phyloP scores from a whole-genome alignment of 768 basidiomycete species.

The Tulasnella sp. region DNA sequence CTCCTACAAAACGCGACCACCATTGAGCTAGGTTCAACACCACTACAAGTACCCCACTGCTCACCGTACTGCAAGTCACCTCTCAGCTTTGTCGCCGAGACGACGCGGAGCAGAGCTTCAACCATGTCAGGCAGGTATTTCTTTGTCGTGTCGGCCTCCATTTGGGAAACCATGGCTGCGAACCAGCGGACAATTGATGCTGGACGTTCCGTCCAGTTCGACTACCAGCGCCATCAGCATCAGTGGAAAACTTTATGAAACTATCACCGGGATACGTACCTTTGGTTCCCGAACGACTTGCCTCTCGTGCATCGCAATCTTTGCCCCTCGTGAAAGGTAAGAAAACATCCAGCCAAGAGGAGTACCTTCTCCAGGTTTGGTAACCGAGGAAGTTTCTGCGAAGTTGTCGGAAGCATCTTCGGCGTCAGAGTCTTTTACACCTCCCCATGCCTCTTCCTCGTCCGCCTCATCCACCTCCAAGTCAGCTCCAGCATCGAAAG shows the following conservation, averaged over 20 bases:
- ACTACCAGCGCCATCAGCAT: constrained; percentile 35
- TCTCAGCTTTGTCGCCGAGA: constrained; percentile 74
- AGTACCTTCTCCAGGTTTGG: constrained; percentile 32
- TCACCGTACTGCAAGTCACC: constrained; percentile 68
- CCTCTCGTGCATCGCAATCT: constrained; percentile 64
- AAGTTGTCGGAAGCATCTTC: constrained; percentile 27
- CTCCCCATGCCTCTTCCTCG: constrained; percentile 26
- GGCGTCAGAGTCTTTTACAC: constrained; percentile 27
- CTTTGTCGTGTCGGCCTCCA: constrained; percentile 53
- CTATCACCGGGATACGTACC: constrained; percentile 33
- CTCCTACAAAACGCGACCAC: constrained; percentile 43
- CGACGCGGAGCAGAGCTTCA: constrained; percentile 76
- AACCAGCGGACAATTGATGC: constrained; percentile 82
- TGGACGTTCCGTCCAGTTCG: constrained; percentile 77
- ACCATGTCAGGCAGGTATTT: constrained; percentile 76
- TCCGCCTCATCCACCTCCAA: neutral
- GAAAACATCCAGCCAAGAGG: constrained; percentile 89
- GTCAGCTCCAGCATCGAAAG: constrained; percentile 25
- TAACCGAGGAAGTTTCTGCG: constrained; percentile 20
- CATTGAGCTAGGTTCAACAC: neutral
- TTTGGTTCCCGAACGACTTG: constrained; percentile 43
- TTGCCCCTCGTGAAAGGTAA: constrained; percentile 79
- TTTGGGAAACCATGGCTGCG: constrained; percentile 74
- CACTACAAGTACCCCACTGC: constrained; percentile 26
- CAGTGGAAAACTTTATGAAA: neutral